Evolutionary conservation across 1,139 yeast genomes (phyloP).

Genomic region (Candida neerlandica): DNA sequence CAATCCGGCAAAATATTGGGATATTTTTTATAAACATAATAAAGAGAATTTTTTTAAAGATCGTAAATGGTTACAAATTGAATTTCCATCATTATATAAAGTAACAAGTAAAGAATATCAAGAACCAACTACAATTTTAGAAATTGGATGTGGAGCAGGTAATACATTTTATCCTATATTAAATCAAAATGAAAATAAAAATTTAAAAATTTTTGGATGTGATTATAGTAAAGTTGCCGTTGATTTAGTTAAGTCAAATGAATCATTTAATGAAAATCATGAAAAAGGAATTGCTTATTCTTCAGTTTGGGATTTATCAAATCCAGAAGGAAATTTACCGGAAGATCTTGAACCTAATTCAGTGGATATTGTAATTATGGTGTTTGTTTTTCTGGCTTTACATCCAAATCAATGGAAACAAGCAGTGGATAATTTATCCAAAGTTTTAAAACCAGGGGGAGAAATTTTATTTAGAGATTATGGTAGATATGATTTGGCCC

Average conservation of each 20-base stretch:
- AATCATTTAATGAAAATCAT: slow-evolving; percentile 50
- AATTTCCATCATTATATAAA: slow-evolving; percentile 82
- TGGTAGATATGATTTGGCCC: slow-evolving; percentile 95
- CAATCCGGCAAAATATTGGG: slow-evolving; percentile 95
- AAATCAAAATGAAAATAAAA: slow-evolving; percentile 77
- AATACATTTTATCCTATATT: slow-evolving; percentile 92
- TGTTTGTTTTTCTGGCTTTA: slow-evolving; percentile 90
- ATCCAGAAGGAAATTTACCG: slow-evolving; percentile 72
- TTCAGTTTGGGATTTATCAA: slow-evolving; percentile 95
- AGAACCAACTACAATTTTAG: slow-evolving; percentile 75
- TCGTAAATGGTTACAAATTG: slow-evolving; percentile 93
- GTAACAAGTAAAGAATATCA: slow-evolving; percentile 68
- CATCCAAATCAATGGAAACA: slow-evolving; percentile 89
- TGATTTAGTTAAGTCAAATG: slow-evolving; percentile 71
- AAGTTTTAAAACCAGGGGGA: slow-evolving; percentile 90
- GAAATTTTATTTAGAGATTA: slow-evolving; percentile 87
- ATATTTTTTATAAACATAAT: slow-evolving; percentile 86
- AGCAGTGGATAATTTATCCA: slow-evolving; percentile 70
- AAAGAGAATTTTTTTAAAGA: slow-evolving; percentile 94
- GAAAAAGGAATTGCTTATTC: slow-evolving; percentile 69
- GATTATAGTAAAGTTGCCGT: slow-evolving; percentile 93
- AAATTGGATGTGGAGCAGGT: slow-evolving; percentile 98
- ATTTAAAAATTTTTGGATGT: slow-evolving; percentile 76
- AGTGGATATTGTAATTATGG: slow-evolving; percentile 89
- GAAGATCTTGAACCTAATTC: slow-evolving; percentile 80